A percentile compares a stretch with the other conserved stretches of the same genome.
These are phyloP conservation scores for Hibiscus tridactylites DNA, from an alignment of 345 rosid genomes.

Conservation along the genomic window DNA sequence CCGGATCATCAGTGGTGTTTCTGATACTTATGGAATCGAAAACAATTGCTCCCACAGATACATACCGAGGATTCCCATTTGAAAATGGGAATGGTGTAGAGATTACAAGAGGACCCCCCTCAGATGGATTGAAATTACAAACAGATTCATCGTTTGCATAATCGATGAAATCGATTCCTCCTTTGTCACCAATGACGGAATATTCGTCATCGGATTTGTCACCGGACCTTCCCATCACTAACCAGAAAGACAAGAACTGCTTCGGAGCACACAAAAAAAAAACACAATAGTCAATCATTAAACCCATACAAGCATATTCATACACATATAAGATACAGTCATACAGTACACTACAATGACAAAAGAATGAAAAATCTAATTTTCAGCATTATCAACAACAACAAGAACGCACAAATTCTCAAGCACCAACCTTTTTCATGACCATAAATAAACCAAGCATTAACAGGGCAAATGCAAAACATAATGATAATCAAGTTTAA, in stretches of 20 bases:
- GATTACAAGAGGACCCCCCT: slow-evolving; percentile 48
- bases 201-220: slow-evolving; percentile 54
- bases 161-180: slow-evolving; percentile 68
- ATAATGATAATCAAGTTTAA: neutral
- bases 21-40: slow-evolving; percentile 40
- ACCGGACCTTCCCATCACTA: slow-evolving; percentile 40
- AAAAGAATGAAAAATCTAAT: neutral
- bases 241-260: slow-evolving; percentile 5
- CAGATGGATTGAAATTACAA: slow-evolving; percentile 35
- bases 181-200: slow-evolving; percentile 67
- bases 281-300: neutral
- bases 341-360: neutral
- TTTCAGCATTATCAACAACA: neutral
- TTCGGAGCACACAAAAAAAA: slow-evolving; percentile 1
- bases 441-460: too few relatives aligned
- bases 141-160: slow-evolving; percentile 49
- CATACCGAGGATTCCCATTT: slow-evolving; percentile 55
- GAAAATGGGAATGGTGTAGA: slow-evolving; percentile 65
- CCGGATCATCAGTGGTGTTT: slow-evolving; percentile 46
- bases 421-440: too few relatives aligned
- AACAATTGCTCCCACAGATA: slow-evolving; percentile 46
- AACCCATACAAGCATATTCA: neutral
- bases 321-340: neutral
- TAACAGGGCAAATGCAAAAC: neutral
- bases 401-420: neutral